Base-by-base conservation (phyloP, 2,329 filamentous ascomycete genomes). In the Gnomoniopsis smithogilvyi region DNA sequence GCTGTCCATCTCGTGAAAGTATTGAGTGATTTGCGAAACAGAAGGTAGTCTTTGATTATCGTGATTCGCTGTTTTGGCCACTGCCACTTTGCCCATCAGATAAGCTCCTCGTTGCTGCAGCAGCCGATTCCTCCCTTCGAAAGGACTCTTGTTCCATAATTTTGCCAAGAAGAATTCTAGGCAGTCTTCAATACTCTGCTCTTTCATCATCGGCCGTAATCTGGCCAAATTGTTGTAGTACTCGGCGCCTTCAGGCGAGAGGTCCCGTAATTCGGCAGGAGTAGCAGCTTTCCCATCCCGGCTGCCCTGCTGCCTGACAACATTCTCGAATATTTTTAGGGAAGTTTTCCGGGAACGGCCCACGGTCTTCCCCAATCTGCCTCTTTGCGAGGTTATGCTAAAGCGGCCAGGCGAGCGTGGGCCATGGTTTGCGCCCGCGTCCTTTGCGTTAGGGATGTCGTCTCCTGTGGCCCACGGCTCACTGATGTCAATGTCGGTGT, bases 21-120 rank as follows among this genome's bases (percentile, higher is more conserved):
- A 61, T 53, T 72, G 68, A 33, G 72, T 74, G 49, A 77, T 74
- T 15, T 73, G 70, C 33, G 73, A 66, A n/a, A 75, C 69, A 22
- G 69, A 66, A 4, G 76, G 76, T 47, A 78, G 68, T 3, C 61
- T 57, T 17, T 63, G 54, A 3, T 66, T 64, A 12, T 66, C 61
- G 38, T 72, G 71, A 56, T 73, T 67, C 1, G 58, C 58, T 43
- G 67, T 64, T 61, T 76, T 76, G 43, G 70, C 71, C 6, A 54
- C 55, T 26, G 68, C 62, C 7, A 76, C 62, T 38, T 67, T 69
- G 14, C 67, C 58, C 62, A 77, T 62, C 46, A 73, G 61, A 41
- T 65, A 61, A 10, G 62, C 63, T 2, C 60, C 60, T 43, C 57
- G 56, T n/a, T 57, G 53, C 49, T 62, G 67, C 46, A 70, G 64